Conservation (phyloP, 225 moss, liverwort and hornwort species). For the Polytrichum commune region DNA sequence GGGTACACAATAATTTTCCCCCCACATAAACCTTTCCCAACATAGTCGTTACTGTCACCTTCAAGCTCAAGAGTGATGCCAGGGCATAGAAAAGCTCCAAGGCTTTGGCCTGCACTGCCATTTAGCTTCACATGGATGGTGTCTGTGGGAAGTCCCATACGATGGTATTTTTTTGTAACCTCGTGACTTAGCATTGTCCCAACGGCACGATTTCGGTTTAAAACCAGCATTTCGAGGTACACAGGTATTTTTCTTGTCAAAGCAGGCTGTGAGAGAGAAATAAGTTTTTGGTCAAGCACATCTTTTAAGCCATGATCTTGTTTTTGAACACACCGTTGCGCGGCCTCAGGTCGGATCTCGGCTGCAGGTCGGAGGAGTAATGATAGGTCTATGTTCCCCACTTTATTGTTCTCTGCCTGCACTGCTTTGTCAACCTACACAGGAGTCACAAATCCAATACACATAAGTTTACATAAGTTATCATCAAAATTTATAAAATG, state of each 20-base stretch:
- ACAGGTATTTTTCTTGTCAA: conserved; percentile 56
- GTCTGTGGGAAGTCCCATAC: conserved; percentile 38
- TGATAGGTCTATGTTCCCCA: conserved; percentile 71
- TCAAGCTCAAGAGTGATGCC: conserved; percentile 87
- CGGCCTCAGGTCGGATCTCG: conserved; percentile 49
- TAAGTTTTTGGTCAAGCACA: conserved; percentile 62
- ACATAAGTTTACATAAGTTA: too few species aligned
- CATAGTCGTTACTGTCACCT: conserved; percentile 89
- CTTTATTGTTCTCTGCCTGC: conserved; percentile 50
- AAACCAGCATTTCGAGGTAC: conserved; percentile 63
- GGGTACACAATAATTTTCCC: conserved; percentile 75
- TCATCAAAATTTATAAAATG: too few species aligned
- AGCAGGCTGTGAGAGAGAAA: conserved; percentile 67
- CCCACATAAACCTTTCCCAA: conserved; percentile 80
- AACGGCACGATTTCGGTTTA: conserved; percentile 71
- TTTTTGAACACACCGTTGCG: conserved; percentile 64
- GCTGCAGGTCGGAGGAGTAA: conserved; percentile 73
- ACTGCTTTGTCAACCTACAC: conserved; percentile 51
- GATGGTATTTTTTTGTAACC: conserved; percentile 62
- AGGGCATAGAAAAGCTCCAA: conserved; percentile 65
- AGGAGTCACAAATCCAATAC: conserved; percentile 1
- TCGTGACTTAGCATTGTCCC: conserved; percentile 92
- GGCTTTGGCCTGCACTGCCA: conserved; percentile 80
- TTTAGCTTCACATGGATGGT: conserved; percentile 66
- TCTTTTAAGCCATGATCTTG: conserved; percentile 71